A percentile compares a stretch with the other conserved stretches of the same genome.
These are phyloP conservation scores for Cercospora sp. DNA, from an alignment of 2,329 filamentous ascomycete species.

Conservation along the genomic window DNA sequence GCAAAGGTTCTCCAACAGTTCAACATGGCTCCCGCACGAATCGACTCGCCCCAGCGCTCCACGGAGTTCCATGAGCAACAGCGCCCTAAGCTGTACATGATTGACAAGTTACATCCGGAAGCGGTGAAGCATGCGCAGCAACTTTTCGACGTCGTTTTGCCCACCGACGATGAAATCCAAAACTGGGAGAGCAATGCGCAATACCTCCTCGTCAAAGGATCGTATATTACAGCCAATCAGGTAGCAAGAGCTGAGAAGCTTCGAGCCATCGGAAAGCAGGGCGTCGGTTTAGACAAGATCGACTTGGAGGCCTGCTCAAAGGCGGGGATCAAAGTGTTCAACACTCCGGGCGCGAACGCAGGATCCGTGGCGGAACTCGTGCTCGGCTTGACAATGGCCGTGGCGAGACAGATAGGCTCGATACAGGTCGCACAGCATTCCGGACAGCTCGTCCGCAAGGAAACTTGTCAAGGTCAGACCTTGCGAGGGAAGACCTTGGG, in stretches of 20 bases:
- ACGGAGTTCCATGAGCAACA: neutral
- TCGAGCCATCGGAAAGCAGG: constrained; percentile 50
- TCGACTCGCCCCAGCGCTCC: neutral
- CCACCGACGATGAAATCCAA: constrained; percentile 38
- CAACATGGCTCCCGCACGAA: constrained; percentile 16
- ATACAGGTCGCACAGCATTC: constrained; percentile 18
- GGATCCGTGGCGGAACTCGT: constrained; percentile 40
- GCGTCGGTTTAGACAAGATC: constrained; percentile 51
- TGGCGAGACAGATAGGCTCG: constrained; percentile 39
- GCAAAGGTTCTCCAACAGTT: neutral
- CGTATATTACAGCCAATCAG: constrained; percentile 31
- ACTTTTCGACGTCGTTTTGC: constrained; percentile 45
- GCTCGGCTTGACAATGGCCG: constrained; percentile 35
- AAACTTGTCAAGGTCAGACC: constrained; percentile 45
- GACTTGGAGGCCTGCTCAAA: constrained; percentile 44
- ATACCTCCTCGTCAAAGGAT: constrained; percentile 44
- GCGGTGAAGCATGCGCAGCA: constrained; percentile 37
- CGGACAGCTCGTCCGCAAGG: constrained; percentile 41
- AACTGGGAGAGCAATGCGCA: constrained; percentile 47
- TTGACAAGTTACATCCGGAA: constrained; percentile 35
- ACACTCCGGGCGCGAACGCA: constrained; percentile 50
- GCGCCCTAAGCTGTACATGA: constrained; percentile 26
- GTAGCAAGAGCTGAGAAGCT: constrained; percentile 36
- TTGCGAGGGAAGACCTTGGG: constrained; percentile 39
- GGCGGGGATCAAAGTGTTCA: constrained; percentile 48